Conservation (phyloP, 805 yeast genomes). For the Metschnikowia henanensis region DNA sequence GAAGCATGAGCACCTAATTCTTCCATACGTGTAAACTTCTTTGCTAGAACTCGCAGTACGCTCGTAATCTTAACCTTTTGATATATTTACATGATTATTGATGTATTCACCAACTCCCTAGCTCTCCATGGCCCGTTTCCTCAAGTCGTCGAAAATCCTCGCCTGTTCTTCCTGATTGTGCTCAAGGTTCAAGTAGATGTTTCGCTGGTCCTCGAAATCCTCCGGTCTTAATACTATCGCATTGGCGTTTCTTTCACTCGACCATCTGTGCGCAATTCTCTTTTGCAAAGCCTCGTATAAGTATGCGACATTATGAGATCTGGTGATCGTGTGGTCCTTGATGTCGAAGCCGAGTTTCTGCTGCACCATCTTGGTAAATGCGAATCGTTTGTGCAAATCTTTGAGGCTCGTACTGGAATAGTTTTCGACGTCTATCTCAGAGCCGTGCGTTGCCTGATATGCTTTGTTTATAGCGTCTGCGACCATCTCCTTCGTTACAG, state of each 20-base stretch:
- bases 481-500: slow-evolving; percentile 27
- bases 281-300: slow-evolving; percentile 39
- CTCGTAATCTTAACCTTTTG: neutral
- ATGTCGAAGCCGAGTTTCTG: slow-evolving; percentile 49
- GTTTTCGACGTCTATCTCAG: slow-evolving; percentile 7
- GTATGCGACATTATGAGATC: slow-evolving; percentile 37
- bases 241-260: slow-evolving; percentile 70
- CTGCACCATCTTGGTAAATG: slow-evolving; percentile 48
- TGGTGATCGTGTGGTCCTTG: slow-evolving; percentile 50
- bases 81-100: slow-evolving; percentile 10
- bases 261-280: slow-evolving; percentile 43
- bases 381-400: slow-evolving; percentile 51
- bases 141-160: slow-evolving; percentile 45
- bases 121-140: slow-evolving; percentile 38
- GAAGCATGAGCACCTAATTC: neutral
- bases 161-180: slow-evolving; percentile 47
- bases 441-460: slow-evolving; percentile 17
- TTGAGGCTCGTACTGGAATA: slow-evolving; percentile 9
- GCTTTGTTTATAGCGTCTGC: slow-evolving; percentile 26
- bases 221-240: slow-evolving; percentile 61
- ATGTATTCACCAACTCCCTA: slow-evolving; percentile 2
- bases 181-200: slow-evolving; percentile 54
- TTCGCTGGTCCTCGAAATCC: slow-evolving; percentile 54
- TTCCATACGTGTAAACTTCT: neutral
- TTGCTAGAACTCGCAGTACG: neutral